Evolutionary conservation across 345 rosid species (phyloP), one percentile per base, ranked within the genome.

Genomic region (Populus alba): DNA sequence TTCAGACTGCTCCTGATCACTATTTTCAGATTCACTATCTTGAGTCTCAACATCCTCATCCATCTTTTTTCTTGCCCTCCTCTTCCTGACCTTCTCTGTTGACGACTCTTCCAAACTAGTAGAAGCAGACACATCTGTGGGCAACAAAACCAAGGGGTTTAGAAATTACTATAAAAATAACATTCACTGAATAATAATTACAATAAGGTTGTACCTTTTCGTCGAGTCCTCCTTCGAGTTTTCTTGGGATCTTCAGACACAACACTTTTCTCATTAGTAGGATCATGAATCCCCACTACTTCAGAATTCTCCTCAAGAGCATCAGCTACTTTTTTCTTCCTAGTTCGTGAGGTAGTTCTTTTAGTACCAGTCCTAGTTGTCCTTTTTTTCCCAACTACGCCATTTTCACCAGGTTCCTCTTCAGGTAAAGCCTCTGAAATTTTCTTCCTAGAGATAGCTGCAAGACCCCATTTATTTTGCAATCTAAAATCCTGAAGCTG

Each of bases 371-470:
- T 78, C 79, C 79, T 86, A 20, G 88, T 37, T 79, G 90, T 43
- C 79, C 81, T 87, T 89, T 84, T 88, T 62, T 87, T 81, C 0
- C 41, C 80, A 68, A 84, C 87, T 17, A 72, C 89, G 1, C 84
- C 90, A 80, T 82, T 87, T 72, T 82, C 94, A 88, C 65, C 76
- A 8, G 78, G 66, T 49, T 80, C 90, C 61, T 80, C 89, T 73
- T 85, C 85, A 80, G 86, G 75, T 62, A 83, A 71, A 16, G 81
- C 66, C 53, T 85, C 89, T 1, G 83, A 82, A 70, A 80, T 49
- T 83, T 91, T 87, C 87, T 75, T 91, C 84, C 90, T 87, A 77
- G 88, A 85, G n/a, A 82, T 62, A 79, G 90, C 89, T 2, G 83
- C 80, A 67, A 86, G 80, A 41, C 75, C 66, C 86, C 87, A 84